Evolutionary conservation across 495 filamentous ascomycete genomes (phyloP), one percentile per base, ranked within the genome.

Genomic region (Emericellopsis terricola): DNA sequence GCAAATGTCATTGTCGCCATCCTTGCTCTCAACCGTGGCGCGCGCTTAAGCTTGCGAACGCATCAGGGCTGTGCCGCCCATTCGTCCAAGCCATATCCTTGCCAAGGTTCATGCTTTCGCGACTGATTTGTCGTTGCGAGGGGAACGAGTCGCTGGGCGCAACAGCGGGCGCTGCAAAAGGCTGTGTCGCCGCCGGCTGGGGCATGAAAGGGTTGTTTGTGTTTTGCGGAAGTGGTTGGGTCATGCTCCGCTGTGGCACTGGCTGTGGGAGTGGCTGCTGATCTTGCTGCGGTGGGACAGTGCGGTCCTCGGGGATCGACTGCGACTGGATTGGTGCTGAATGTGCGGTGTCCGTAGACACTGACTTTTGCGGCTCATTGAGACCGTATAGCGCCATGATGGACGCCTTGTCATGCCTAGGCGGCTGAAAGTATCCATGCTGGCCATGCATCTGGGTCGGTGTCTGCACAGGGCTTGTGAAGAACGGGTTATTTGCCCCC

Each of bases 1-100:
- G n/a, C n/a, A n/a, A n/a, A n/a, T n/a, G n/a, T n/a, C n/a, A n/a
- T n/a, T n/a, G n/a, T n/a, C n/a, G n/a, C n/a, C n/a, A n/a, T n/a
- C n/a, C n/a, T n/a, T n/a, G n/a, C n/a, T n/a, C n/a, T n/a, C 16
- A 33, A 15, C 26, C 24, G 33, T 52, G 42, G 40, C 60, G 52
- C 24, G 82, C 75, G 50, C 86, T 94, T 49, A 97, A 59, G 44
- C 80, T 86, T n/a, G 85, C 78, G 68, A 96, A 97, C 19, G 89
- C 87, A 59, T 97, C 89, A 13, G 89, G 89, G 45, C 84, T 93
- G 52, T 94, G 85, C 29, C 87, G 65, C 7, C 87, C 86, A 41
- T 69, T 71, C 26, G 67, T 74, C 59, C 62, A 65, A 64, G 76
- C 60, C 73, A 73, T 28, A 43, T 71, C 75, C 41, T 53, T 59